Evolutionary conservation across 768 basidiomycete species (phyloP).

Genomic region (Fomitopsis pulvina): DNA sequence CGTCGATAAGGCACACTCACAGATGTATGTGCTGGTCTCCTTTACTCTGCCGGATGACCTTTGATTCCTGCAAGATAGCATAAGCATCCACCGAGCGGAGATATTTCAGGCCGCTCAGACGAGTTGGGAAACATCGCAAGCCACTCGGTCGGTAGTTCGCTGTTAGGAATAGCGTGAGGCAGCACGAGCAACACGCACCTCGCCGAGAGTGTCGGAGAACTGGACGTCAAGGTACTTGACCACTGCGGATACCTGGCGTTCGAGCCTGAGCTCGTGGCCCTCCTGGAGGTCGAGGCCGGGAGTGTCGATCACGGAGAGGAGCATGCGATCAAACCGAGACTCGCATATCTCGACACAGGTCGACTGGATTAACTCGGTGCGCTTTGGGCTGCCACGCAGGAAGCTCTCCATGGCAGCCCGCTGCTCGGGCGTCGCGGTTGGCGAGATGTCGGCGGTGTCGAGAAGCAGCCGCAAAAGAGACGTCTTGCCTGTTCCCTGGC

Average conservation of each 20-base stretch:
- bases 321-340: slow-evolving; percentile 70
- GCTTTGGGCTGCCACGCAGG: slow-evolving; percentile 50
- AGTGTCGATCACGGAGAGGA: slow-evolving; percentile 80
- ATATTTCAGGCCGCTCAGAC: background rate
- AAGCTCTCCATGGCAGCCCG: slow-evolving; percentile 57
- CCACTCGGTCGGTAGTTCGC: background rate
- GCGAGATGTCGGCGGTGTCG: slow-evolving; percentile 80
- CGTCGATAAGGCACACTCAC: slow-evolving; percentile 36
- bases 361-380: slow-evolving; percentile 57
- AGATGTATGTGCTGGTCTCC: slow-evolving; percentile 88
- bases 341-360: slow-evolving; percentile 80
- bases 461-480: slow-evolving; percentile 73
- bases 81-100: background rate
- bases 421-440: slow-evolving; percentile 71
- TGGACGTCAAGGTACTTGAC: slow-evolving; percentile 77
- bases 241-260: slow-evolving; percentile 67
- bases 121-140: background rate
- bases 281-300: slow-evolving; percentile 75
- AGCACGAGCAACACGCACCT: slow-evolving; percentile 39
- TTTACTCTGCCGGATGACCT: slow-evolving; percentile 80
- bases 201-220: slow-evolving; percentile 82
- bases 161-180: background rate
- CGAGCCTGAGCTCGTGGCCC: slow-evolving; percentile 70
- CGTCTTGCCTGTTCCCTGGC: slow-evolving; percentile 79
- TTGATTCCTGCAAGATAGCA: slow-evolving; percentile 57